phyloP scores from a whole-genome alignment of 2,329 filamentous ascomycete species.

The Epichloe glyceriae region DNA sequence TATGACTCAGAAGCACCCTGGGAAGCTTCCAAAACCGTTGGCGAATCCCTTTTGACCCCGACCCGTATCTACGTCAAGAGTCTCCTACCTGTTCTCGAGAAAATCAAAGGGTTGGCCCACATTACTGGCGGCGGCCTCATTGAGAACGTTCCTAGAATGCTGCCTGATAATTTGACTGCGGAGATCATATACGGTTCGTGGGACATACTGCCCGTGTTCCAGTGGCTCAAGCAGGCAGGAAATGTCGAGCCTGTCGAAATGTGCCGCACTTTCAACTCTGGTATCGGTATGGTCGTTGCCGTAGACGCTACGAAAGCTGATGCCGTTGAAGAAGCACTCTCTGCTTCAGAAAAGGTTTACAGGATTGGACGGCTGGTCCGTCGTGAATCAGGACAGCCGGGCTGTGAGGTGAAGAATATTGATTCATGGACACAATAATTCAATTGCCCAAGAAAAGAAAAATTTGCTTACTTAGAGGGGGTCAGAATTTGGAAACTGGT shows the following conservation, averaged over 20 bases:
- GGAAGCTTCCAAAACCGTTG: conserved; percentile 49
- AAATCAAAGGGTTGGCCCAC: conserved; percentile 87
- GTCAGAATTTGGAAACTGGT: neutral
- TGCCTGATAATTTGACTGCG: conserved; percentile 65
- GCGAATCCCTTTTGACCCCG: conserved; percentile 69
- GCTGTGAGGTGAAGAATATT: conserved; percentile 22
- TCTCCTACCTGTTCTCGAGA: conserved; percentile 51
- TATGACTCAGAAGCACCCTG: conserved; percentile 70
- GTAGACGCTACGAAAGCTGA: conserved; percentile 54
- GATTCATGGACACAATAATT: conserved; percentile 17
- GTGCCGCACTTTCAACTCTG: conserved; percentile 87
- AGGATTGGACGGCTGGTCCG: conserved; percentile 59
- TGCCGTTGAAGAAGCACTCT: conserved; percentile 45
- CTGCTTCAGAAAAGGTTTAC: conserved; percentile 60
- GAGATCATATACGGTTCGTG: conserved; percentile 68
- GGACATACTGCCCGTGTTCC: conserved; percentile 66
- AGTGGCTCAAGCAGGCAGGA: conserved; percentile 67
- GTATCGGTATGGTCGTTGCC: conserved; percentile 85
- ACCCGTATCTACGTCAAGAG: conserved; percentile 89
- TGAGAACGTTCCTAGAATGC: conserved; percentile 91
- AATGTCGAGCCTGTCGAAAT: conserved; percentile 68
- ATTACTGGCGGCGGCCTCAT: conserved; percentile 90
- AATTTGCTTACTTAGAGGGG: neutral
- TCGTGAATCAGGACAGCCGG: conserved; percentile 28
- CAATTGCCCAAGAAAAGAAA: no score